A percentile compares a stretch with the other conserved stretches of the same genome.
phyloP scores from a whole-genome alignment of 768 basidiomycete genomes.

The Tubosaeta sp. region DNA sequence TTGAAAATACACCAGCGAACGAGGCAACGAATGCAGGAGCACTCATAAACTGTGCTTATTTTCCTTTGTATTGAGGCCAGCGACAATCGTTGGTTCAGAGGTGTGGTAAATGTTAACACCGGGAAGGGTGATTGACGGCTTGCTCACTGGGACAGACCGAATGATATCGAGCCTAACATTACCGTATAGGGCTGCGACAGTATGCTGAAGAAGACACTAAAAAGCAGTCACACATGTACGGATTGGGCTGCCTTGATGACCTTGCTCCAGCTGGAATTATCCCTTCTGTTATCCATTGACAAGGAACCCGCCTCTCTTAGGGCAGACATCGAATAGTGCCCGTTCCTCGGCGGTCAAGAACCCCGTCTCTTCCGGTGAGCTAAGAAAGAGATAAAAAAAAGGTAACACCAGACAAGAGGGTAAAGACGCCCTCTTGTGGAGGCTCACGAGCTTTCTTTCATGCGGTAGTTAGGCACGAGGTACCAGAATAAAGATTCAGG shows the following conservation, averaged over 20 bases:
- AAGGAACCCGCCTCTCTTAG: slow-evolving; percentile 26
- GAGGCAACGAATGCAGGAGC: slow-evolving; percentile 50
- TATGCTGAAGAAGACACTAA: slow-evolving; percentile 48
- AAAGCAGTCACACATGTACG: slow-evolving; percentile 53
- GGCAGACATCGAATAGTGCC: slow-evolving; percentile 34
- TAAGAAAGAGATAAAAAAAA: slow-evolving; percentile 49
- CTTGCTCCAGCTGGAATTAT: slow-evolving; percentile 56
- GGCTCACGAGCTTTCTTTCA: background rate
- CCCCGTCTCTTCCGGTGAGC: slow-evolving; percentile 38
- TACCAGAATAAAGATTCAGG: slow-evolving; percentile 57
- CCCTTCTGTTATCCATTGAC: slow-evolving; percentile 38
- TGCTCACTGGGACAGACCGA: slow-evolving; percentile 23
- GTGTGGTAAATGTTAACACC: slow-evolving; percentile 38
- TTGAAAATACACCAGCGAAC: slow-evolving; percentile 37
- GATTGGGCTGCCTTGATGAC: slow-evolving; percentile 44
- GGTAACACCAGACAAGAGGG: slow-evolving; percentile 48
- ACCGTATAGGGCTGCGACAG: too few relatives aligned
- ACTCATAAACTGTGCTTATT: slow-evolving; percentile 57
- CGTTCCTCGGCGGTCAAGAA: slow-evolving; percentile 53
- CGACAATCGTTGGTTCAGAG: slow-evolving; percentile 71
- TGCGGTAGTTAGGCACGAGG: background rate
- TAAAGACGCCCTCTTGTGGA: slow-evolving; percentile 55
- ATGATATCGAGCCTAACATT: slow-evolving; percentile 13
- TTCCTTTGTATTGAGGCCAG: slow-evolving; percentile 50
- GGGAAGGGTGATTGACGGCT: slow-evolving; percentile 11